Percentiles rank a stretch among this genome's conserved stretches.
phyloP scores from a whole-genome alignment of 768 basidiomycete genomes.

The Russula griseocarnosa region DNA sequence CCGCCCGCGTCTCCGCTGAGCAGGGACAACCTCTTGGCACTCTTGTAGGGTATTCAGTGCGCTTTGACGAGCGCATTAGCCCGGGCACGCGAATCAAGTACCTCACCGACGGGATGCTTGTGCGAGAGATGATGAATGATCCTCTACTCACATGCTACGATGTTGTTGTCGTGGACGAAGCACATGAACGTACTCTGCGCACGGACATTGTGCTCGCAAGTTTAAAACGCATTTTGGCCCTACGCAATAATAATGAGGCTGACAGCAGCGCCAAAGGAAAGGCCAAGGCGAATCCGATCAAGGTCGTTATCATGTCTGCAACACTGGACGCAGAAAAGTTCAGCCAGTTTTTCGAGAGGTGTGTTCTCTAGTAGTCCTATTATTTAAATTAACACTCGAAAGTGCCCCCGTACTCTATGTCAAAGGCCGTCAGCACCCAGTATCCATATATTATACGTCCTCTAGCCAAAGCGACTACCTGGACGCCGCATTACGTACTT shows the following conservation, averaged over 20 bases:
- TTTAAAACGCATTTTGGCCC: conserved; percentile 73
- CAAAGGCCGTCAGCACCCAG: conserved; percentile 89
- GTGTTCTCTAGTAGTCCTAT: conserved; percentile 32
- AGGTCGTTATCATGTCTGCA: conserved; percentile 95
- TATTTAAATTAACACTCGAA: conserved; percentile 10
- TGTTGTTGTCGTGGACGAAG: conserved; percentile 91
- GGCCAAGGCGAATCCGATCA: conserved; percentile 61
- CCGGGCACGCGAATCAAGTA: conserved; percentile 86
- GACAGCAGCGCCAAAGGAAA: conserved; percentile 44
- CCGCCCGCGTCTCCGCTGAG: conserved; percentile 83
- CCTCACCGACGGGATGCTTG: conserved; percentile 96
- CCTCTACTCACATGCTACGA: conserved; percentile 74
- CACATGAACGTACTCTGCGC: conserved; percentile 91
- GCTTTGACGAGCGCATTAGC: conserved; percentile 82
- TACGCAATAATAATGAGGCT: conserved; percentile 51
- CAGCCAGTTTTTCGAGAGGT: conserved; percentile 82
- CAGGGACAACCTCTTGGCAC: conserved; percentile 67
- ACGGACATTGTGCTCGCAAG: conserved; percentile 93
- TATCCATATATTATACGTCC: conserved; percentile 75
- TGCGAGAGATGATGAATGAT: conserved; percentile 84
- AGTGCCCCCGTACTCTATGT: conserved; percentile 89
- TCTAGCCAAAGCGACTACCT: conserved; percentile 77
- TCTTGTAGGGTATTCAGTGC: conserved; percentile 89
- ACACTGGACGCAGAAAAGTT: conserved; percentile 96
- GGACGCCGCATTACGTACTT: conserved; percentile 85